phyloP scores from a whole-genome alignment of 495 filamentous ascomycete species.

The Articulospora tetracladia region DNA sequence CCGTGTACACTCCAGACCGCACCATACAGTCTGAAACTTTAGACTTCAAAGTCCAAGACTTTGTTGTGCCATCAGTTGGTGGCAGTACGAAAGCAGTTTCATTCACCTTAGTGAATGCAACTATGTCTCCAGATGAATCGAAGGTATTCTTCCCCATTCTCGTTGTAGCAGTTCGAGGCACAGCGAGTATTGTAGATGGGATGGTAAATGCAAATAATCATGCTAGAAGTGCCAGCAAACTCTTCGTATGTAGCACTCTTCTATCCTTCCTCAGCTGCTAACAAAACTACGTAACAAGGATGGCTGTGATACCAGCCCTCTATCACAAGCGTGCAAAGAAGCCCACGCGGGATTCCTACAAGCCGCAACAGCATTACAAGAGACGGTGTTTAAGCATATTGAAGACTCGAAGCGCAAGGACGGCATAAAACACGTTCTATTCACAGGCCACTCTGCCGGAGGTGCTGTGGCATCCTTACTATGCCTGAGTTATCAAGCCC shows the following conservation, averaged over 20 bases:
- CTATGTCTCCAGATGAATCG: too few relatives aligned
- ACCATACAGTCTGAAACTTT: too few relatives aligned
- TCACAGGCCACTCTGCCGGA: not conserved
- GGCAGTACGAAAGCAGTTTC: too few relatives aligned
- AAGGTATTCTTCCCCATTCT: too few relatives aligned
- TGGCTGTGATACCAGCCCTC: too few relatives aligned
- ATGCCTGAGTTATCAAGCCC: not conserved
- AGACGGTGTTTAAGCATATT: not conserved
- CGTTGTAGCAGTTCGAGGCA: not conserved
- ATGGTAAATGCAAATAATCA: not conserved
- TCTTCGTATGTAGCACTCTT: too few relatives aligned
- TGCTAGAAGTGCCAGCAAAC: too few relatives aligned
- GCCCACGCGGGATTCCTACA: not conserved
- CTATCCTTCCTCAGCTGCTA: not conserved
- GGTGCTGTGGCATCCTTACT: not conserved
- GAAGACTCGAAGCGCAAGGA: not conserved
- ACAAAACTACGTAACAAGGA: not conserved
- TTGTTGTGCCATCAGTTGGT: too few relatives aligned
- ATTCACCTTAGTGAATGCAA: too few relatives aligned
- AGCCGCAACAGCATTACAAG: not conserved
- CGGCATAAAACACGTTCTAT: not conserved
- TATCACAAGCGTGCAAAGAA: too few relatives aligned
- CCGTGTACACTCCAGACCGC: too few relatives aligned
- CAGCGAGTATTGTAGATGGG: not conserved
- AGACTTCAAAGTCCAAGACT: too few relatives aligned